Base-by-base conservation (phyloP, 257 asterid species). In the Jacaranda copaia region DNA sequence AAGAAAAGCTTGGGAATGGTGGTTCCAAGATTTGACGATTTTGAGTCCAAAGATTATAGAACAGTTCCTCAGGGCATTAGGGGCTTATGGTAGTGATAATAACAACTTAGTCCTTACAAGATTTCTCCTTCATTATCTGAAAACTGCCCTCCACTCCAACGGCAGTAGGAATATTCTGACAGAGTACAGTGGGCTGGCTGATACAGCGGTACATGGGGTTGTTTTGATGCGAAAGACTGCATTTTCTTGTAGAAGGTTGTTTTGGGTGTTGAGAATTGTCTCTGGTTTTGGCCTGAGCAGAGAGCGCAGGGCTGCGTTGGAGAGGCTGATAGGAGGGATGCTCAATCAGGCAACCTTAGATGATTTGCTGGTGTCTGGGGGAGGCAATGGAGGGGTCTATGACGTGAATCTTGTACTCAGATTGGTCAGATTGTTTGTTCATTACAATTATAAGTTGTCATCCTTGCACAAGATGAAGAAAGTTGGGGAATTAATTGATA, bases 321-420 rank as follows among this genome's bases (percentile, higher is more conserved):
- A 93, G 88, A 87, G 77, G 82, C 62, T 89, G 68, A 91, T 93
- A 3, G 98, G 91, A 4, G 89, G 83, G 5, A 73, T 87, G 87
- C 89, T 93, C 11, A 92, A 91, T 43, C 87, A 89, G 58, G 97
- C 97, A 6, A 89, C 85, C 12, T 75, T 93, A 0, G 97, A 93
- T 45, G 98, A 93, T 64, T 25, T 93, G 61, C 59, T 93, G 75
- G 90, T 93, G 10, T 82, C 87, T 0, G 92, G 86, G 19, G 86
- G 92, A 3, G 84, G 75, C 0, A 77, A 75, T 10, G 93, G 88
- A 62, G 92, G 89, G 25, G 93, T 86, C 8, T 93, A 93, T 77
- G 97, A 93, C 81, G 98, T 93, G 71, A 87, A 83, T 70, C 87
- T 93, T 40, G 91, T 89, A 68, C 4, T 91, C 58, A 88, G 94